phyloP scores from a whole-genome alignment of 148 eudicot species.

The Talinum fruticosum region DNA sequence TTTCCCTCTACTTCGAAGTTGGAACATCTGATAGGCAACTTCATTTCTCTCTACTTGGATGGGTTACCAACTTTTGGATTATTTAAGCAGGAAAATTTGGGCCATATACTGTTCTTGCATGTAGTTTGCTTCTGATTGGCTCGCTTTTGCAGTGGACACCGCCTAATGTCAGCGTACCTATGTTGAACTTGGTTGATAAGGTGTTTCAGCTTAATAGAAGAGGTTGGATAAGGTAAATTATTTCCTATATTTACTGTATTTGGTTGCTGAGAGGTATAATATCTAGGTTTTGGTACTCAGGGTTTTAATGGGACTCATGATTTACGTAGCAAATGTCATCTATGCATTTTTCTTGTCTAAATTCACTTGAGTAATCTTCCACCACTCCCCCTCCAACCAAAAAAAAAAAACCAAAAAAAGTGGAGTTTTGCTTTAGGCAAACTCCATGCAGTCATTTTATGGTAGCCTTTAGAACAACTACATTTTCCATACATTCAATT shows the following conservation, averaged over 20 bases:
- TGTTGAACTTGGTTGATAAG: constrained; percentile 88
- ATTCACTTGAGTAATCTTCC: background rate
- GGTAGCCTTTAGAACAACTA: background rate
- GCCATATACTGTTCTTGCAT: background rate
- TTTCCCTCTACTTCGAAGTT: background rate
- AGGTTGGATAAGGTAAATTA: constrained; percentile 90
- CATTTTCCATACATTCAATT: background rate
- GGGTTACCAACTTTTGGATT: background rate
- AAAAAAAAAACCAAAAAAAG: background rate
- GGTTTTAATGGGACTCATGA: background rate
- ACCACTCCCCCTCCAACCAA: background rate
- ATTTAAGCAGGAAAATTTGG: background rate
- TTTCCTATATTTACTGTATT: background rate
- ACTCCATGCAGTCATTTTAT: background rate
- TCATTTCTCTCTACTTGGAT: background rate
- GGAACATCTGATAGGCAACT: background rate
- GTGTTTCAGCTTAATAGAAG: constrained; percentile 92
- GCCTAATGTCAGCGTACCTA: constrained; percentile 82
- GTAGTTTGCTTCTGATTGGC: constrained; percentile 8
- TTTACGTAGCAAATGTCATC: background rate
- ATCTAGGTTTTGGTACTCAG: background rate
- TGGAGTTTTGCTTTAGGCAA: background rate
- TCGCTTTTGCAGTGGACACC: constrained; percentile 85
- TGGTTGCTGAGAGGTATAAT: background rate
- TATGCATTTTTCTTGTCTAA: background rate